Percentiles rank a stretch among this genome's conserved stretches.
These are phyloP conservation scores for Solanum gandarillasii DNA, from an alignment of 257 asterid species.

Conservation along the genomic window DNA sequence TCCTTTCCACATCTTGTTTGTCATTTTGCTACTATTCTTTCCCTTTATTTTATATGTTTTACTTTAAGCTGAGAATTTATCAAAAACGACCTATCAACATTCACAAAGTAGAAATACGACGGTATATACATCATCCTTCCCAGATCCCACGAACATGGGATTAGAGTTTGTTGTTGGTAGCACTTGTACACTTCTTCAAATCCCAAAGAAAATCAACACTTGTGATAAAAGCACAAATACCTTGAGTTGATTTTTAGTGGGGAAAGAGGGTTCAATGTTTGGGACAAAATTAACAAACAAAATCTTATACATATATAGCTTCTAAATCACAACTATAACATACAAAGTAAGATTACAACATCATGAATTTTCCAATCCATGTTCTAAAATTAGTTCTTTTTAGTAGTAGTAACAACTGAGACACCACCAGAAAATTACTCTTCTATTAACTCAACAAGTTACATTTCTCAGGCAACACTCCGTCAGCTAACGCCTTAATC, in stretches of 20 bases:
- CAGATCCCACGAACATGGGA: not conserved
- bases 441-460: not conserved
- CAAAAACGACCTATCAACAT: not conserved
- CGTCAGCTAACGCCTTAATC: not conserved
- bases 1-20: not conserved
- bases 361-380: conserved; percentile 1
- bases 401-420: not conserved
- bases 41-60: not conserved
- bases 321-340: conserved; percentile 10
- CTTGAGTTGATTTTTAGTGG: not conserved
- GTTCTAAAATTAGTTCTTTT: not conserved
- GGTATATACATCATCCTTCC: not conserved
- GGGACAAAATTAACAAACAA: not conserved
- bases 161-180: not conserved
- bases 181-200: not conserved
- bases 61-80: too few relatives aligned
- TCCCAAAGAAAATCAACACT: not conserved
- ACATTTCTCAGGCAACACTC: not conserved
- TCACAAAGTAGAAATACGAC: not conserved
- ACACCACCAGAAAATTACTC: not conserved
- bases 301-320: not conserved
- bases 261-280: not conserved
- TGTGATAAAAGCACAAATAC: not conserved
- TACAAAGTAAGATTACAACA: not conserved
- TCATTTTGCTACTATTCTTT: not conserved